Evolutionary conservation across 2,329 filamentous ascomycete genomes (phyloP).

Genomic region (Ophiocordyceps camponoti-floridani): DNA sequence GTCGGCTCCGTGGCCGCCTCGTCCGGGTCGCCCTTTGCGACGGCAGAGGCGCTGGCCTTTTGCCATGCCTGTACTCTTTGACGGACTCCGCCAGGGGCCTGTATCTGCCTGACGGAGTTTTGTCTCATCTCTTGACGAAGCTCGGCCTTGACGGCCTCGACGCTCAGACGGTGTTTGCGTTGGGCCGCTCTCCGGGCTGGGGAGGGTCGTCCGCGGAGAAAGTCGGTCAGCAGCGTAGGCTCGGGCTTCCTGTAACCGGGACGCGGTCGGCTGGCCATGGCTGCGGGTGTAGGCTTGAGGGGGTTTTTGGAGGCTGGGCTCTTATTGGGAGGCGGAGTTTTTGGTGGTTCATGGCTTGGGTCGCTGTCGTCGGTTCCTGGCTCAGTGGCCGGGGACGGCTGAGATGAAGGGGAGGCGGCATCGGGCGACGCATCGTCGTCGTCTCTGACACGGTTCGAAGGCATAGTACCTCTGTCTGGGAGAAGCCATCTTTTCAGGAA

Average conservation of each 20-base stretch:
- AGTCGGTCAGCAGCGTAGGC: conserved; percentile 34
- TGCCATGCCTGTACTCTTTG: conserved; percentile 78
- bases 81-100: conserved; percentile 48
- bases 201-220: conserved; percentile 37
- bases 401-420: conserved; percentile 2
- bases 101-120: conserved; percentile 38
- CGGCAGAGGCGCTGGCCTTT: conserved; percentile 51
- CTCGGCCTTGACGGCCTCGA: conserved; percentile 39
- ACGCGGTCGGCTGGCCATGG: conserved; percentile 13
- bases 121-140: conserved; percentile 36
- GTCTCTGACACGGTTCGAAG: conserved; percentile 4
- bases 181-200: conserved; percentile 35
- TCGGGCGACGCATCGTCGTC: conserved; percentile 6
- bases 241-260: conserved; percentile 21
- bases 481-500: conserved; percentile 1
- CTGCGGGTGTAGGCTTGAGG: conserved; percentile 25
- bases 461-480: conserved; percentile 7
- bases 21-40: conserved; percentile 31
- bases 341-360: conserved; percentile 1
- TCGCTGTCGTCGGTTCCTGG: background rate
- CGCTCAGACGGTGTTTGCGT: conserved; percentile 34
- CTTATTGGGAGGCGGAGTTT: conserved; percentile 3
- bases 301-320: conserved; percentile 6
- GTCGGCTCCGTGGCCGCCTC: conserved; percentile 38
- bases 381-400: conserved; percentile 1